Conservation (phyloP, 2,329 filamentous ascomycete genomes). For the Neofusicoccum laricinum region DNA sequence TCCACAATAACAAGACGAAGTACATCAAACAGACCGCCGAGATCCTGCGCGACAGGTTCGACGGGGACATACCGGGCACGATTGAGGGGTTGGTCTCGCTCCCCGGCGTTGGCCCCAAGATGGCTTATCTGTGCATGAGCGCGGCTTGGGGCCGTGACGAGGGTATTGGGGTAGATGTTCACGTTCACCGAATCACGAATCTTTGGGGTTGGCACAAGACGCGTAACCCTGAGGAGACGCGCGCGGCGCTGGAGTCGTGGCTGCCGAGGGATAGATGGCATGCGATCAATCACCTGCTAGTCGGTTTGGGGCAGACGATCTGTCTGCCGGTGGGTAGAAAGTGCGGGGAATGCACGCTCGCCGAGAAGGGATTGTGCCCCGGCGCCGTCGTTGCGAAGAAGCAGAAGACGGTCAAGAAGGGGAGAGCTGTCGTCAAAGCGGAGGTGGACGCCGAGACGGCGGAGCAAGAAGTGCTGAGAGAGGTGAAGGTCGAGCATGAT, state of each 20-base stretch:
- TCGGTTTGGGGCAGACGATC: conserved; percentile 83
- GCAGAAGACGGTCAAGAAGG: conserved; percentile 50
- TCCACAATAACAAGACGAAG: conserved; percentile 92
- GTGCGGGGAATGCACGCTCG: conserved; percentile 84
- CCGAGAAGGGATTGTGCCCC: conserved; percentile 70
- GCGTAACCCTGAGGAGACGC: conserved; percentile 77
- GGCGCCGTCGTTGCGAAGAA: conserved; percentile 44
- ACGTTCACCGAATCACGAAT: conserved; percentile 93
- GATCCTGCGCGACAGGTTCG: conserved; percentile 68
- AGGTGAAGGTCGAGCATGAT: conserved; percentile 24
- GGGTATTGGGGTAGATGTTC: conserved; percentile 91
- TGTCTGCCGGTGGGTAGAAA: conserved; percentile 75
- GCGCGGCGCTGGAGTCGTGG: conserved; percentile 74
- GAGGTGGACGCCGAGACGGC: conserved; percentile 33
- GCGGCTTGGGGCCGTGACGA: conserved; percentile 67
- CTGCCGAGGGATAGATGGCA: conserved; percentile 82
- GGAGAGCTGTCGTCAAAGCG: conserved; percentile 32
- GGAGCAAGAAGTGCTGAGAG: conserved; percentile 24
- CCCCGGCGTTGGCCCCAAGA: conserved; percentile 89
- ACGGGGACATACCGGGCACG: conserved; percentile 75
- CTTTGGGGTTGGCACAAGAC: conserved; percentile 89
- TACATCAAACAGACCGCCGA: conserved; percentile 73
- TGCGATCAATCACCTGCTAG: conserved; percentile 86
- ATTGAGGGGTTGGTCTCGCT: conserved; percentile 72
- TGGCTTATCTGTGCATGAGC: conserved; percentile 85